phyloP scores from a whole-genome alignment of 2,329 filamentous ascomycete species.

The Aspergillus ochraceoroseus region DNA sequence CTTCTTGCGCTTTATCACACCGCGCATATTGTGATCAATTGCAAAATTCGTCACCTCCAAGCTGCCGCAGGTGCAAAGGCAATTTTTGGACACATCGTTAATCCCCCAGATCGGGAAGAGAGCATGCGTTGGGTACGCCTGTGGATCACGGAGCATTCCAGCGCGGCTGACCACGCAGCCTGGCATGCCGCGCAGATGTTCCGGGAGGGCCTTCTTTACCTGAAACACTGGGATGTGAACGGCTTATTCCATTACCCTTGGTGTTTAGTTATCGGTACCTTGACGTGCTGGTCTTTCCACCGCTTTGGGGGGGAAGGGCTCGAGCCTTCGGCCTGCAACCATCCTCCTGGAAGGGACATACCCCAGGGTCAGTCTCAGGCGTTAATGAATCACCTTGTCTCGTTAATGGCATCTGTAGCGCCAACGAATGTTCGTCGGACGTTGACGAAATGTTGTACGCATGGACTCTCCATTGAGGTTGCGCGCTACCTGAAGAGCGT shows the following conservation, averaged over 20 bases:
- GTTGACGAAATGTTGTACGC: too few relatives aligned
- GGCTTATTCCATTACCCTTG: constrained; percentile 59
- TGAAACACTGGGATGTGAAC: constrained; percentile 50
- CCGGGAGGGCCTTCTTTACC: constrained; percentile 46
- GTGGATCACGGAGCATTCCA: constrained; percentile 20
- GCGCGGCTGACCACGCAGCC: constrained; percentile 16
- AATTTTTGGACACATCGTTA: constrained; percentile 53
- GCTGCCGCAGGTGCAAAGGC: constrained; percentile 58
- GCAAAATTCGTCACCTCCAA: constrained; percentile 58
- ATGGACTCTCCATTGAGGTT: too few relatives aligned
- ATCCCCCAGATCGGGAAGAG: constrained; percentile 49
- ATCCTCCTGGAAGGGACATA: too few relatives aligned
- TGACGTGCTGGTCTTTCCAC: constrained; percentile 57
- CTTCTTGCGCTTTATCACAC: constrained; percentile 58
- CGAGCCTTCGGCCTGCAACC: too few relatives aligned
- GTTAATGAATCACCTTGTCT: too few relatives aligned
- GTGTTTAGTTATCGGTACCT: constrained; percentile 57
- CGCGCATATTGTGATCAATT: constrained; percentile 53
- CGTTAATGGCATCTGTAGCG: too few relatives aligned
- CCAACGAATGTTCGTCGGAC: too few relatives aligned
- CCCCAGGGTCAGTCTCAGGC: too few relatives aligned
- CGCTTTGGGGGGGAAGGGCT: too few relatives aligned
- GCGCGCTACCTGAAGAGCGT: too few relatives aligned
- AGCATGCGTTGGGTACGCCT: constrained; percentile 35
- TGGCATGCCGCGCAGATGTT: constrained; percentile 55